Evolutionary conservation across 805 yeast species (phyloP).

Genomic region (Lipomyces lipofer): DNA sequence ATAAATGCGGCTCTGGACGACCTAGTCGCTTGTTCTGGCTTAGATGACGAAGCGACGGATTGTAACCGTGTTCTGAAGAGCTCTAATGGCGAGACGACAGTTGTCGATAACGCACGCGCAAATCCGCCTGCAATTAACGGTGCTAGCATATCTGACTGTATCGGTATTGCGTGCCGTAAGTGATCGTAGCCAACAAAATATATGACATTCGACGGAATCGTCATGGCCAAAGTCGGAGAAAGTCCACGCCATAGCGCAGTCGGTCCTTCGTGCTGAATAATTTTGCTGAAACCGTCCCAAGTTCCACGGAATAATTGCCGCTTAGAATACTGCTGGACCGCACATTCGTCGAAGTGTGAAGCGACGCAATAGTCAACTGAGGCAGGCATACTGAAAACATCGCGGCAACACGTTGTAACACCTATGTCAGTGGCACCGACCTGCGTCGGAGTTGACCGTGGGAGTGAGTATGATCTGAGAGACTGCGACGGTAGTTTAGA

Average conservation of each 20-base stretch:
- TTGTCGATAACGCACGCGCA: conserved; percentile 81
- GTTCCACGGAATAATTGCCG: conserved; percentile 60
- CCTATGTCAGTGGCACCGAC: conserved; percentile 39
- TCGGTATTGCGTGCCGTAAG: conserved; percentile 71
- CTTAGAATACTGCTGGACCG: conserved; percentile 35
- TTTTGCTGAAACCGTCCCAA: conserved; percentile 66
- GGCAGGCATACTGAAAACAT: conserved; percentile 44
- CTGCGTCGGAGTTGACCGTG: conserved; percentile 3
- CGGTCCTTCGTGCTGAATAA: conserved; percentile 71
- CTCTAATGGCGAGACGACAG: conserved; percentile 84
- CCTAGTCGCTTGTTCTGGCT: conserved; percentile 4
- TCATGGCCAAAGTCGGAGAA: conserved; percentile 75
- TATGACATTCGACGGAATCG: conserved; percentile 88
- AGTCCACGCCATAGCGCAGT: conserved; percentile 86
- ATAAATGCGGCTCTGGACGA: conserved; percentile 40
- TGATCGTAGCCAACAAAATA: conserved; percentile 93
- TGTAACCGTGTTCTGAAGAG: conserved; percentile 84
- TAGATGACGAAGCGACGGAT: conserved; percentile 46
- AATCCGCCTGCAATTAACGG: conserved; percentile 84
- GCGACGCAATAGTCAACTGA: conserved; percentile 43
- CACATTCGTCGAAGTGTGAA: conserved; percentile 39
- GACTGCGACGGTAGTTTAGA: conserved; percentile 63
- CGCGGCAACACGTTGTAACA: conserved; percentile 44
- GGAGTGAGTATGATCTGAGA: conserved; percentile 12
- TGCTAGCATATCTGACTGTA: conserved; percentile 50